phyloP scores from a whole-genome alignment of 1,284 basidiomycete species.

The Pseudozyma tsukubaensis region DNA sequence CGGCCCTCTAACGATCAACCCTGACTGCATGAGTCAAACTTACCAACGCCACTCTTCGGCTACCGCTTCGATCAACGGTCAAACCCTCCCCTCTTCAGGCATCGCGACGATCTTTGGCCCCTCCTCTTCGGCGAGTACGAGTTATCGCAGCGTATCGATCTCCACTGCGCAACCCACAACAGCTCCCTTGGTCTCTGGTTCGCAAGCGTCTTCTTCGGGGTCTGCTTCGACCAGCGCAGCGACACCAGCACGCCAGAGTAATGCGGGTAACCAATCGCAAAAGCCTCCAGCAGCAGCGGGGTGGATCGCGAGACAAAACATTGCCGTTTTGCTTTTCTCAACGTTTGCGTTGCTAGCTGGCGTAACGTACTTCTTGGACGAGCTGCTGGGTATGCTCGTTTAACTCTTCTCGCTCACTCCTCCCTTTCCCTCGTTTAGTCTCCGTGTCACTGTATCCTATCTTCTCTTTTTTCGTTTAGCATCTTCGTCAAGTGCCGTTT shows the following conservation, averaged over 20 bases:
- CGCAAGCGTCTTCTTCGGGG: not conserved
- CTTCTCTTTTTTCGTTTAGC: too few relatives aligned
- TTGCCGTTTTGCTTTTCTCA: conserved; percentile 31
- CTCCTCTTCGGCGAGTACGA: conserved; percentile 5
- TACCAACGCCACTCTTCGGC: conserved; percentile 15
- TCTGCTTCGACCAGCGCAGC: conserved; percentile 9
- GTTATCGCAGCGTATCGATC: not conserved
- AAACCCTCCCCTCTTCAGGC: conserved; percentile 32
- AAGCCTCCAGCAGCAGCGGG: conserved; percentile 11
- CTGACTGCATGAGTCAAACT: conserved; percentile 23
- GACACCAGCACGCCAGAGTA: conserved; percentile 15
- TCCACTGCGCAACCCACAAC: conserved; percentile 7
- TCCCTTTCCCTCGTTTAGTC: too few relatives aligned
- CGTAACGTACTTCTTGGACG: conserved; percentile 43
- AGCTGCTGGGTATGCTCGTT: conserved; percentile 37
- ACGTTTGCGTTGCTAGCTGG: conserved; percentile 39
- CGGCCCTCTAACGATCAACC: conserved; percentile 29
- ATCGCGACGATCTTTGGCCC: conserved; percentile 34
- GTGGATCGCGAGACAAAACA: conserved; percentile 38
- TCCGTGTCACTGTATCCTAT: too few relatives aligned
- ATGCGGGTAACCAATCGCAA: conserved; percentile 6
- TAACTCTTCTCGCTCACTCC: too few relatives aligned
- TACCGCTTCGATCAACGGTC: conserved; percentile 21
- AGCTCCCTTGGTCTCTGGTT: not conserved
- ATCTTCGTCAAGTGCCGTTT: too few relatives aligned